Conservation (phyloP, 2,329 filamentous ascomycete genomes). For the Plectosphaerella cucumerina region DNA sequence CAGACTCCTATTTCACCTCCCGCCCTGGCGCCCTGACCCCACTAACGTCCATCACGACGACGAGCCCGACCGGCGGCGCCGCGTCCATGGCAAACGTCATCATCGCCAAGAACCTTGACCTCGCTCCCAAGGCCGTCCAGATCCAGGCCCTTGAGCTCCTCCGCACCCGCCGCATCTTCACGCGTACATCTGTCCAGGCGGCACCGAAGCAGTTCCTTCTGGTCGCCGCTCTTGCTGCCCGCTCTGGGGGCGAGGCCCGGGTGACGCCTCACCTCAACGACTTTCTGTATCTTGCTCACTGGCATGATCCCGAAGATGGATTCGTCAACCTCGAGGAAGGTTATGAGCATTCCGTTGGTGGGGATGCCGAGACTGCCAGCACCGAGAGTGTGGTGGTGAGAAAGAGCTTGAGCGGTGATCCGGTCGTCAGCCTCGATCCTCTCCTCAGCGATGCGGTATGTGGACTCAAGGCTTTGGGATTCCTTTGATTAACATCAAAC, state of each 20-base stretch:
- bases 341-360: slow-evolving; percentile 27
- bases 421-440: slow-evolving; percentile 16
- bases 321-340: slow-evolving; percentile 70
- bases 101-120: slow-evolving; percentile 75
- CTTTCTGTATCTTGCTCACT: slow-evolving; percentile 83
- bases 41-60: slow-evolving; percentile 22
- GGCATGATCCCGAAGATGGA: slow-evolving; percentile 68
- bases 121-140: slow-evolving; percentile 71
- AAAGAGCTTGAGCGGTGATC: slow-evolving; percentile 14
- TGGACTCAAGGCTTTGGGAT: neutral
- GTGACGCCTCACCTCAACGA: slow-evolving; percentile 67
- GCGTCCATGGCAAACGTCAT: slow-evolving; percentile 71
- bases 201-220: slow-evolving; percentile 78
- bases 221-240: slow-evolving; percentile 61
- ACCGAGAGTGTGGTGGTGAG: slow-evolving; percentile 42
- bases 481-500: slow-evolving; percentile 12
- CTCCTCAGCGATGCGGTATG: slow-evolving; percentile 41
- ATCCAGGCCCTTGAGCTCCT: slow-evolving; percentile 77
- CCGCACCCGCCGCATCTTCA: slow-evolving; percentile 73
- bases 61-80: slow-evolving; percentile 7
- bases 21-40: slow-evolving; percentile 13
- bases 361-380: slow-evolving; percentile 25
- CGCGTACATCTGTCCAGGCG: slow-evolving; percentile 66
- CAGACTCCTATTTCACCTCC: slow-evolving; percentile 15
- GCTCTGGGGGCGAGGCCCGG: slow-evolving; percentile 39